Base-by-base conservation (phyloP, 1,284 basidiomycete species). In the Takashimella tepidaria region DNA sequence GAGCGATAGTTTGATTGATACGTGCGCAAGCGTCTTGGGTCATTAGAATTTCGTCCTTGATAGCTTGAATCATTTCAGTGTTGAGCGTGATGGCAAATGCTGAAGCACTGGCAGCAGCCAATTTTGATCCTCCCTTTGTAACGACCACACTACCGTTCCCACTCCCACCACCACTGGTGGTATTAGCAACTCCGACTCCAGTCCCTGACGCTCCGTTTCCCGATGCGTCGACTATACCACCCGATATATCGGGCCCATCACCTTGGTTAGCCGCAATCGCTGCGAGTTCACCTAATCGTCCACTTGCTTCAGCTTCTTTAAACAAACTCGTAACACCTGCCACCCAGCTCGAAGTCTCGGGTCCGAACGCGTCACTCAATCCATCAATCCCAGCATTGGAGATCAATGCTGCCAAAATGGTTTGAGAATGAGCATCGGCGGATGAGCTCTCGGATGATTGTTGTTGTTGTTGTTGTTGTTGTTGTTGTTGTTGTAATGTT, bases 261-360 rank as follows among this genome's bases (percentile, higher is more conserved):
- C 59, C 61, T 37, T 59, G 58, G 1, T 62, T 64, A 2, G 64
- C 61, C 10, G 70, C 71, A 3, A 72, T 65, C 1, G 65, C 67
- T 1, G 71, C 71, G 11, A 73, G 58, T 48, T 73, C 69, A 4
- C 66, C 67, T n/a, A 73, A 45, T 4, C 71, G 53, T 10, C 69
- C 68, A n/a, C 55, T 61, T 4, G 58, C 53, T 23, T 68, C 68
- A 10, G 61, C 60, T 23, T 70, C 64, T 45, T 66, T 66, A 45
- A 72, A 56, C 13, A 69, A 55, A 21, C 54, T 64, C 48, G 68
- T 68, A 41, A 69, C 63, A 6, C 66, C 68, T 37, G 67, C 63
- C 63, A 71, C 69, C 69, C 69, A 70, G 19, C 49, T 60, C 4
- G 52, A 37, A 37, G 10, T 26, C 25, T 53, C 45, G 10, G 37